phyloP scores from a whole-genome alignment of 352 stramenopile species.

The Pythium rishiriense region DNA sequence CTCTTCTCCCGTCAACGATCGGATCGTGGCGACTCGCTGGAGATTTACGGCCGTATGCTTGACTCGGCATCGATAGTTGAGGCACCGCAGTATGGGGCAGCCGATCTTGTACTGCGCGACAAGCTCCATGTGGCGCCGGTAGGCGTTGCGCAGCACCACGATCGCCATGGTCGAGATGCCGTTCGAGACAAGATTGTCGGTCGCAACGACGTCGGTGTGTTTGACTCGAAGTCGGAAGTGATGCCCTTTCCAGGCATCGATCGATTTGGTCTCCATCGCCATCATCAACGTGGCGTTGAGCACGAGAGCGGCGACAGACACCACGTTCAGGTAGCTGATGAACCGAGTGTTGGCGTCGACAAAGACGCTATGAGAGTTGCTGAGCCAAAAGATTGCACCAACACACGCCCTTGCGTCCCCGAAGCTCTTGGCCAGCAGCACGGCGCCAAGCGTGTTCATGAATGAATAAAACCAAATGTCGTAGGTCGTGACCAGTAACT shows the following conservation, averaged over 20 bases:
- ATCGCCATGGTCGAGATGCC: constrained; percentile 20
- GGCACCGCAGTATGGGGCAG: constrained; percentile 28
- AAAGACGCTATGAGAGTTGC: constrained; percentile 21
- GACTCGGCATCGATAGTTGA: constrained; percentile 30
- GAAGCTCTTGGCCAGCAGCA: constrained; percentile 25
- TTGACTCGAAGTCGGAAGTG: neutral
- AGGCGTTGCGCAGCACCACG: constrained; percentile 14
- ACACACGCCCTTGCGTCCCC: constrained; percentile 24
- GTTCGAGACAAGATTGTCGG: constrained; percentile 24
- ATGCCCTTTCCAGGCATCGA: constrained; percentile 4
- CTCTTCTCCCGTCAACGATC: too few relatives aligned
- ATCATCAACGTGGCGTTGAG: constrained; percentile 21
- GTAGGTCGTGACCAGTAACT: constrained; percentile 32
- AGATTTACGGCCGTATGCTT: neutral
- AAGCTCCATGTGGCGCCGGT: constrained; percentile 15
- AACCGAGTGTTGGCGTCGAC: constrained; percentile 30
- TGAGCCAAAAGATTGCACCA: constrained; percentile 18
- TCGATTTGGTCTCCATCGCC: constrained; percentile 16
- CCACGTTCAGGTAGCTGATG: neutral
- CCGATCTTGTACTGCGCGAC: constrained; percentile 9
- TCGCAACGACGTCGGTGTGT: neutral
- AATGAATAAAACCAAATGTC: constrained; percentile 45
- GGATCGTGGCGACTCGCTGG: neutral
- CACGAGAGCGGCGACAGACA: constrained; percentile 5
- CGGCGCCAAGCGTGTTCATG: constrained; percentile 16